Percentiles rank a stretch among this genome's conserved stretches.
These are phyloP conservation scores for Jamesozyma gamospora DNA, from an alignment of 805 yeast species.

Conservation along the genomic window DNA sequence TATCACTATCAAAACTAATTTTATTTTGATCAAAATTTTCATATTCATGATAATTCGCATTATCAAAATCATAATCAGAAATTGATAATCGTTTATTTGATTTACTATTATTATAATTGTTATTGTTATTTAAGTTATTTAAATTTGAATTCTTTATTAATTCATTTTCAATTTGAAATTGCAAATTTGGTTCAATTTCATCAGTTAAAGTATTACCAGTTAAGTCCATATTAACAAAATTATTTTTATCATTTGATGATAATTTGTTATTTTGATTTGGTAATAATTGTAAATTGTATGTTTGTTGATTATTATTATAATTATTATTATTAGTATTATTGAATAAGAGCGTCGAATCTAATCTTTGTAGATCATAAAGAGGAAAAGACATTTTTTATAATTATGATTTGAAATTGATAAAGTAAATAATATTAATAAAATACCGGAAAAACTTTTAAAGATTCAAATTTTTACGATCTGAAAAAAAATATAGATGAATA, in stretches of 20 bases:
- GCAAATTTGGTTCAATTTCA: slow-evolving; percentile 3
- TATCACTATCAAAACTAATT: neutral
- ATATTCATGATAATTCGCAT: slow-evolving; percentile 24
- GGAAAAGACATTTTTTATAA: neutral
- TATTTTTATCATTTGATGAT: neutral
- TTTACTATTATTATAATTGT: neutral
- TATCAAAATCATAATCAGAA: slow-evolving; percentile 21
- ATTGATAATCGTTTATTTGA: slow-evolving; percentile 21
- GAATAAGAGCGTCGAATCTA: neutral
- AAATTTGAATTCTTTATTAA: neutral
- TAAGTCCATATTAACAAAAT: slow-evolving; percentile 14
- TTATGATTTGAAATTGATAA: neutral
- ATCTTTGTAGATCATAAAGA: neutral
- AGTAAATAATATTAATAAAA: no score
- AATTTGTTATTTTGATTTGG: neutral
- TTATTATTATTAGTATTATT: neutral
- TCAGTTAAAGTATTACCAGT: slow-evolving; percentile 26
- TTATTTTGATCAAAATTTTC: slow-evolving; percentile 16
- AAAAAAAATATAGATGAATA: no score
- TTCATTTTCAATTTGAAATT: slow-evolving; percentile 1
- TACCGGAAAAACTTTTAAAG: no score
- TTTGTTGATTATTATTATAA: neutral
- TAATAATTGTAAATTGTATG: slow-evolving; percentile 5
- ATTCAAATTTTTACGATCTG: no score
- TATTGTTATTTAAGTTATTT: neutral